Evolutionary conservation across 2,329 filamentous ascomycete genomes (phyloP).

Genomic region (Coniochaeta hoffmannii): DNA sequence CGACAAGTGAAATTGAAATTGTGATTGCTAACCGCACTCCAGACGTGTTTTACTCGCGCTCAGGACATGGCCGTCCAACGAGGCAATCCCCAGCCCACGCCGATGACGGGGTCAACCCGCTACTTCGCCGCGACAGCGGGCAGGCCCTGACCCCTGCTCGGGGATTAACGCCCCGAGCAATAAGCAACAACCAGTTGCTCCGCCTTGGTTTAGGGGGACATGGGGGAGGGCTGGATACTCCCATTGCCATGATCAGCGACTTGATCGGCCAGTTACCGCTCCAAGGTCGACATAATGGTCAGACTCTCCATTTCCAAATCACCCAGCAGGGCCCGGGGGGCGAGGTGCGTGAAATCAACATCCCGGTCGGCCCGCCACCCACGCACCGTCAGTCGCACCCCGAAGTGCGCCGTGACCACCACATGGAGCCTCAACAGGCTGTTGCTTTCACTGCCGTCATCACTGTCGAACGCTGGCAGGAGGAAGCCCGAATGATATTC

Average conservation of each 20-base stretch:
- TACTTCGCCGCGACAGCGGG: conserved; percentile 59
- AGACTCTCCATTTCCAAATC: conserved; percentile 53
- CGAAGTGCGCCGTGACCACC: conserved; percentile 41
- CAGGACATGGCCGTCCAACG: background rate
- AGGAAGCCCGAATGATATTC: conserved; percentile 85
- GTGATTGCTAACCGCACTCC: conserved; percentile 9
- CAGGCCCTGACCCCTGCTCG: no score
- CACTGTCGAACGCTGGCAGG: conserved; percentile 75
- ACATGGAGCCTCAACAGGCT: conserved; percentile 62
- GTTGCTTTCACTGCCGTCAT: conserved; percentile 65
- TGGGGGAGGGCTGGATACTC: conserved; percentile 35
- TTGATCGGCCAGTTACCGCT: conserved; percentile 47
- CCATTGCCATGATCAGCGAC: conserved; percentile 46
- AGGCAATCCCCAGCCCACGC: conserved; percentile 42
- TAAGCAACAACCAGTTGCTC: conserved; percentile 40
- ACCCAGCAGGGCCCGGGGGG: conserved; percentile 38
- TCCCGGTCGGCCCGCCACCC: conserved; percentile 24
- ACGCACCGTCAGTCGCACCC: conserved; percentile 9
- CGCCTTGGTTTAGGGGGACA: conserved; percentile 41
- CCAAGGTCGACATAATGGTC: conserved; percentile 21
- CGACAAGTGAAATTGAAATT: no score
- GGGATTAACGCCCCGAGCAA: conserved; percentile 40
- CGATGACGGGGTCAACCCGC: conserved; percentile 83
- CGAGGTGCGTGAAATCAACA: conserved; percentile 44
- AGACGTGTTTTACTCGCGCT: conserved; percentile 37